Conservation (phyloP, 306 rosid genomes). For the Rubus parviflorus region DNA sequence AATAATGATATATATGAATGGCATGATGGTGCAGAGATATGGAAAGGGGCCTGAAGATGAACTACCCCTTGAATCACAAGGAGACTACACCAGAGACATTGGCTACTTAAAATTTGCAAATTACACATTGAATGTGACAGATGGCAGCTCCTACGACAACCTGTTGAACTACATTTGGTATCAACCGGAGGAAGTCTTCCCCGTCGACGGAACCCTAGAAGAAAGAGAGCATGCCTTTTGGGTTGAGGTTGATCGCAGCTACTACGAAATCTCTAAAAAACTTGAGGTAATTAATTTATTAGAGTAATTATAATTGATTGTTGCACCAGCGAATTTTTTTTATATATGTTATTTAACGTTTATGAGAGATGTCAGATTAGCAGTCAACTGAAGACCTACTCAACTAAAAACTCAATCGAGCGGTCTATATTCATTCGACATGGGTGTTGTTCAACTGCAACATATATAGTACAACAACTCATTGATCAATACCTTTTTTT, state of each 20-base stretch:
- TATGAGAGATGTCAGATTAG: no score
- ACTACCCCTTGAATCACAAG: conserved; percentile 45
- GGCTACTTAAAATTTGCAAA: conserved; percentile 51
- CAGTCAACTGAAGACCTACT: no score
- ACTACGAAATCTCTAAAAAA: conserved; percentile 31
- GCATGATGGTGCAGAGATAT: conserved; percentile 42
- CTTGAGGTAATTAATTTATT: conserved; percentile 27
- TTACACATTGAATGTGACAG: conserved; percentile 38
- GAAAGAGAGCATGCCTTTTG: conserved; percentile 49
- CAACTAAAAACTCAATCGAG: no score
- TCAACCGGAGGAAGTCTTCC: conserved; percentile 61
- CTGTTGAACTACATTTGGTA: conserved; percentile 59
- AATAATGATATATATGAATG: no score
- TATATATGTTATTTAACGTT: no score
- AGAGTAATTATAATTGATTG: no score
- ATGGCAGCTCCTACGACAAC: conserved; percentile 31
- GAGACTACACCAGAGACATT: conserved; percentile 46
- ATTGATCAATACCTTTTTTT: no score
- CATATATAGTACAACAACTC: background rate
- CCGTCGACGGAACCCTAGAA: conserved; percentile 57
- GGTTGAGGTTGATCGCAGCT: conserved; percentile 45
- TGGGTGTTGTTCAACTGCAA: no score
- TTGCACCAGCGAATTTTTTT: no score
- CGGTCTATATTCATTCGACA: no score
- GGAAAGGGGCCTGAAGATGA: conserved; percentile 42